A percentile compares a stretch with the other conserved stretches of the same genome.
phyloP scores from a whole-genome alignment of 352 stramenopile species.

The Globisporangium uncinulatum region DNA sequence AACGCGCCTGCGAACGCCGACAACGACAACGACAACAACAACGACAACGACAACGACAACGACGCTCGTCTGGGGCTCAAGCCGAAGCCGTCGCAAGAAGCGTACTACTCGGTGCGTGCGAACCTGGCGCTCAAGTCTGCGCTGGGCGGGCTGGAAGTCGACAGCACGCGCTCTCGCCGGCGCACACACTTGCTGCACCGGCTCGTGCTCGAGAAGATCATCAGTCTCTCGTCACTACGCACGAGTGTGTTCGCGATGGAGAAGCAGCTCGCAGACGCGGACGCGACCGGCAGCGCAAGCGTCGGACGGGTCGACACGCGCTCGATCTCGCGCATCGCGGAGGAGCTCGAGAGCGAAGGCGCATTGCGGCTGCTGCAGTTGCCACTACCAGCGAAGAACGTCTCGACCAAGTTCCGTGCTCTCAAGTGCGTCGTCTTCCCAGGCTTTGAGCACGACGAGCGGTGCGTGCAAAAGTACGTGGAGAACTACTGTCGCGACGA shows the following conservation, averaged over 20 bases:
- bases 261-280: conserved; percentile 15
- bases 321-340: conserved; percentile 64
- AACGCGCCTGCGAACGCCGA: conserved; percentile 1
- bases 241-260: conserved; percentile 80
- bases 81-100: background rate
- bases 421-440: conserved; percentile 62
- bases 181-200: conserved; percentile 58
- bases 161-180: conserved; percentile 51
- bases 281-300: background rate
- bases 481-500: conserved; percentile 78
- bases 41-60: background rate
- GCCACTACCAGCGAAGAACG: conserved; percentile 61
- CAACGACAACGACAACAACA: background rate
- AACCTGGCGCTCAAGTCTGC: conserved; percentile 59
- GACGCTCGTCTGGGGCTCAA: background rate
- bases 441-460: conserved; percentile 62
- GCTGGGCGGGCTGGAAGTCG: conserved; percentile 45
- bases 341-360: conserved; percentile 49
- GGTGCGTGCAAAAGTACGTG: conserved; percentile 65
- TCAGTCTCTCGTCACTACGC: conserved; percentile 67
- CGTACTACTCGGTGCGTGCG: conserved; percentile 26
- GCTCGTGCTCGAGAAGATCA: conserved; percentile 63
- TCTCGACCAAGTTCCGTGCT: conserved; percentile 74
- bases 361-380: conserved; percentile 53
- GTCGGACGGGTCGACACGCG: conserved; percentile 66